Evolutionary conservation across 1,284 basidiomycete genomes (phyloP), one percentile per base, ranked within the genome.

Genomic region (Cutaneotrichosporon cyanovorans): DNA sequence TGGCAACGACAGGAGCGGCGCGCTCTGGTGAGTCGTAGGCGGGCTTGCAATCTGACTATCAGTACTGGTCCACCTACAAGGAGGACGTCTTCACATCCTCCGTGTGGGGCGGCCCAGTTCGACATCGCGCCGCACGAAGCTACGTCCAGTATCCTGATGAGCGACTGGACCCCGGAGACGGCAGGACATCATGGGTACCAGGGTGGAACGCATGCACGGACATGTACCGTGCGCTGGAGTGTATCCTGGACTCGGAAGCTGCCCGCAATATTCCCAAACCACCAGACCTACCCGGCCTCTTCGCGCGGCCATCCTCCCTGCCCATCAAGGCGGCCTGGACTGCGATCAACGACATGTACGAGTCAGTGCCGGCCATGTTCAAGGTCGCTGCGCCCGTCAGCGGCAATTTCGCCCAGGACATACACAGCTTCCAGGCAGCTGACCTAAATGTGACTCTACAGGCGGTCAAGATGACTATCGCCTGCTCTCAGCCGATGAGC

Each of bases 381-480:
- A 51, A 54, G 38, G 40, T 47, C 12, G 50, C 45, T 15, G 47
- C 42, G 11, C 43, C 49, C 15, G 48, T 57, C 44, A 48, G 50
- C 2, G 57, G 57, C 11, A 34, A 53, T 41, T n/a, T 50, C 12
- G 37, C 41, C 10, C 21, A 31, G 7, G 57, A 59, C 43, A 46
- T 48, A 7, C 55, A 46, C 46, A 48, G 45, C 15, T 59, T 57
- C 32, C 55, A 57, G 33, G 52, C 53, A 2, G 55, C 57, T n/a
- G 55, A 59, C 41, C 44, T 59, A n/a, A 46, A 43, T 35, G 50
- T 59, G 22, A 57, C 57, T 5, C 34, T 49, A 4, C 50, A 56
- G 50, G 54, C 55, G 1, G 48, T 59, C 21, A 50, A 52, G 30
- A 48, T 60, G 56, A 48, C 50, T 3, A 45, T 60, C 6, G 46